phyloP scores from a whole-genome alignment of 179 eudicot species.

The Vitellaria paradoxa region DNA sequence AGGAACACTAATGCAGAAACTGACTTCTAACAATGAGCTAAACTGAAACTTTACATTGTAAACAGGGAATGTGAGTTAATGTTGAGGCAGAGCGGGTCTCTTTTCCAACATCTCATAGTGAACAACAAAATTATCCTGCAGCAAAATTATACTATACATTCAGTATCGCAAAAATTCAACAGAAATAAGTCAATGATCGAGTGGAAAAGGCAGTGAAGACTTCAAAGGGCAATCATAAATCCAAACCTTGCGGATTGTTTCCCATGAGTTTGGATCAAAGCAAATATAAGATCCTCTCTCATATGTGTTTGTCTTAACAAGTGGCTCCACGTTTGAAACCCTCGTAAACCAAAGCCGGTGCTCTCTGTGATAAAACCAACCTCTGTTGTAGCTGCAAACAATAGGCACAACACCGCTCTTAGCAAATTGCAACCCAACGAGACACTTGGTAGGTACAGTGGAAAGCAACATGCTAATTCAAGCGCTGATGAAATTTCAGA shows the following conservation, averaged over 20 bases:
- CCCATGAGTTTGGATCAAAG: slow-evolving; percentile 80
- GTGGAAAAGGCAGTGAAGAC: background rate
- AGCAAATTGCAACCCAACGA: slow-evolving; percentile 6
- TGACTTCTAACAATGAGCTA: slow-evolving; percentile 13
- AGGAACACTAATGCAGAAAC: slow-evolving; percentile 16
- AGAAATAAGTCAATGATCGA: background rate
- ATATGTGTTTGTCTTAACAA: slow-evolving; percentile 56
- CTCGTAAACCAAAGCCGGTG: slow-evolving; percentile 62
- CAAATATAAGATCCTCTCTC: slow-evolving; percentile 71
- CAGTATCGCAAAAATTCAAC: background rate
- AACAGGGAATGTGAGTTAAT: slow-evolving; percentile 17
- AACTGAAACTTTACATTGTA: slow-evolving; percentile 27
- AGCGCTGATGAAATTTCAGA: background rate
- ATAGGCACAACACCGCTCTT: background rate
- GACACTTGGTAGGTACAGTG: background rate
- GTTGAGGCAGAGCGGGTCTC: slow-evolving; percentile 61
- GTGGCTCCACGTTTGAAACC: slow-evolving; percentile 60
- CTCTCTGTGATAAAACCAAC: slow-evolving; percentile 82
- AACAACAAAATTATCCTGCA: slow-evolving; percentile 65
- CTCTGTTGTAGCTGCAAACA: slow-evolving; percentile 47
- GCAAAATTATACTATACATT: background rate
- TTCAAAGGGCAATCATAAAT: background rate
- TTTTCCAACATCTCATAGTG: slow-evolving; percentile 65
- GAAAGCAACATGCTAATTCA: too few species aligned
- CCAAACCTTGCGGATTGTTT: slow-evolving; percentile 61